Base-by-base conservation (phyloP, 1,284 basidiomycete species). In the Ganoderma lucidum region DNA sequence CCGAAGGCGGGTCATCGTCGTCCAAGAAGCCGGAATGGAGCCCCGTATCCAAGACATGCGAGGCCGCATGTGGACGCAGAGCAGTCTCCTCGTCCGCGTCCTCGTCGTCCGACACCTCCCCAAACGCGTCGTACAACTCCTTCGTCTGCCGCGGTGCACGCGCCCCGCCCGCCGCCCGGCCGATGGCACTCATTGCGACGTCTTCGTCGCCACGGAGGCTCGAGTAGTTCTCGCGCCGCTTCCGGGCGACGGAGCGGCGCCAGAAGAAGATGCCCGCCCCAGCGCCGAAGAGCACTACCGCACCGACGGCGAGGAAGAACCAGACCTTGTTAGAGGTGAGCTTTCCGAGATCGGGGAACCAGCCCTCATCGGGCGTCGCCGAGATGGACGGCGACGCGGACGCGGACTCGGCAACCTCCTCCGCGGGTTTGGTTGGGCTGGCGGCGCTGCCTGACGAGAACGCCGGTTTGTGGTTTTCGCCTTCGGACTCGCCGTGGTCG, bases 101-200 rank as follows among this genome's bases (percentile, higher is more conserved):
- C 45, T 87, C 87, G 53, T 93, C 91, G 73, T 94, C 92, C 35
- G 89, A 92, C 41, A 90, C 86, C 78, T 96, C 94, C 28, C 95
- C 95, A 81, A 97, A 97, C 17, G 96, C 95, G 80, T 97, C 96
- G 76, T 97, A 97, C 67, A 97, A 78, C 79, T 97, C 96, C 82
- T 93, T 94, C 53, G 93, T 91, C 23, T 87, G 86, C 35, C 84
- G 80, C 63, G 82, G 82, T 9, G 74, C 72, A 76, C 76, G 75
- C 72, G 48, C 63, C 81, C 81, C 66, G 4, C 67, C 64, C 32
- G 64, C 62, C 2, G n/a, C 32, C n/a, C 66, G 68, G 39, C 73
- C 71, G 28, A 96, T 78, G 3, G 90, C 79, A 62, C 85, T 86
- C 92, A 97, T 93, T 3, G 89, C 87, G 62, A 96, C 83, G 65